Conservation (phyloP, 768 basidiomycete genomes). For the Clathrus columnatus region DNA sequence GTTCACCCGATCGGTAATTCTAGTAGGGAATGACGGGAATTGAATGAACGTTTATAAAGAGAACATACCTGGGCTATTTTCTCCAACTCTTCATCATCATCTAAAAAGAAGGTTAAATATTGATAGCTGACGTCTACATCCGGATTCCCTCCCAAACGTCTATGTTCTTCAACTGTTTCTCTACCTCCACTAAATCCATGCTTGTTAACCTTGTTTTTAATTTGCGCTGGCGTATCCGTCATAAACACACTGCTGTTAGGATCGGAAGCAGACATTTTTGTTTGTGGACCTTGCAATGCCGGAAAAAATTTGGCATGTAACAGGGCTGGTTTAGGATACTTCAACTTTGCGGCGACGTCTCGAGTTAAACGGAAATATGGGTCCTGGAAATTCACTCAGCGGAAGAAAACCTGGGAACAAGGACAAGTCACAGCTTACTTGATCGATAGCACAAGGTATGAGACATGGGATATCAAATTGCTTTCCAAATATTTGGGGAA, state of each 20-base stretch:
- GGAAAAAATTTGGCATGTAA: conserved; percentile 98
- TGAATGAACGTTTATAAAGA: background rate
- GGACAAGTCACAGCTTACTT: conserved; percentile 23
- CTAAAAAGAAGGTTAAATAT: conserved; percentile 91
- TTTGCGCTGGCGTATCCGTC: conserved; percentile 85
- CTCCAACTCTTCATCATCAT: conserved; percentile 84
- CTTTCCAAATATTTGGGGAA: conserved; percentile 93
- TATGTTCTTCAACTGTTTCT: conserved; percentile 94
- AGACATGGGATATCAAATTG: conserved; percentile 78
- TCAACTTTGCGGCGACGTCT: conserved; percentile 88
- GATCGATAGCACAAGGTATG: conserved; percentile 98
- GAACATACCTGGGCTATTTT: conserved; percentile 55
- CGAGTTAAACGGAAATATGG: conserved; percentile 97
- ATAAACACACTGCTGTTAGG: conserved; percentile 91
- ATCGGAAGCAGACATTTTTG: conserved; percentile 98
- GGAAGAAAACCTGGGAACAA: no score
- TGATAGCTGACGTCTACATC: conserved; percentile 96
- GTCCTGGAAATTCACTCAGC: no score
- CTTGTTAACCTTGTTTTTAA: conserved; percentile 94
- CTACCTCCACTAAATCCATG: conserved; percentile 95
- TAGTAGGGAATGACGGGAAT: conserved; percentile 24
- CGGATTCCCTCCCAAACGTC: conserved; percentile 78
- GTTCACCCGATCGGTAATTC: conserved; percentile 85
- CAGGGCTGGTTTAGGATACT: conserved; percentile 89
- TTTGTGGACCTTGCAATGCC: conserved; percentile 93